Base-by-base conservation (phyloP, 169 alveolate species). In the Cryptosporidium felis region DNA sequence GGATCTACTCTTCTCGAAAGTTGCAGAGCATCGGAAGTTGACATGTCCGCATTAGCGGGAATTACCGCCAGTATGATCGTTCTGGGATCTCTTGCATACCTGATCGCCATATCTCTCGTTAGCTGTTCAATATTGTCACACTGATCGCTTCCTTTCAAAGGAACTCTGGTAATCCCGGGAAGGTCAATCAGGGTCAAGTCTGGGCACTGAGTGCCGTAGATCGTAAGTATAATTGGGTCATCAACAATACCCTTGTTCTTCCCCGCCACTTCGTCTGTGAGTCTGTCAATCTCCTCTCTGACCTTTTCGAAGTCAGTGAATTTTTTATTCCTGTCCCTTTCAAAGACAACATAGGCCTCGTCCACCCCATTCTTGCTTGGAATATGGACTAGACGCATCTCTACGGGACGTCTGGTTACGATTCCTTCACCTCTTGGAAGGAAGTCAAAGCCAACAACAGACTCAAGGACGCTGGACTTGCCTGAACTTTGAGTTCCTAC, bases 101-200 rank as follows among this genome's bases (percentile, higher is more conserved):
- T 88, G 65, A 79, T 88, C 36, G 96, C 96, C 98, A 96, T 93
- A 63, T 97, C 98, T 88, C 95, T 94, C 0, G 99, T 97, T 58
- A 96, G 91, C 80, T 94, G 90, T 85, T 96, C 99, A 45, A 97
- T 97, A 63, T 96, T 97, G 88, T 96, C 97, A 10, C 96, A 93
- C 88, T 97, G 98, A 45, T 97, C 99, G 16, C 98, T 95, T 79
- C 98, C 98, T 61, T 94, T 93, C 26, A 97, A 74, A 16, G 99
- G 98, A 9, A 97, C 98, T 80, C 98, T 90, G 16, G 99, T 97
- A 51, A 98, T 97, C 47, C 99, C 99, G 16, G 99, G 99, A 51
- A 98, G 93, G 91, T 98, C 99, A 36, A 98, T 97, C 23, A 98
- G 91, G 1, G 99, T 96, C 61, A 98, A 91, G 88, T 98, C 99